phyloP scores from a whole-genome alignment of 495 filamentous ascomycete genomes.

The Aspergillus coremiiformis region DNA sequence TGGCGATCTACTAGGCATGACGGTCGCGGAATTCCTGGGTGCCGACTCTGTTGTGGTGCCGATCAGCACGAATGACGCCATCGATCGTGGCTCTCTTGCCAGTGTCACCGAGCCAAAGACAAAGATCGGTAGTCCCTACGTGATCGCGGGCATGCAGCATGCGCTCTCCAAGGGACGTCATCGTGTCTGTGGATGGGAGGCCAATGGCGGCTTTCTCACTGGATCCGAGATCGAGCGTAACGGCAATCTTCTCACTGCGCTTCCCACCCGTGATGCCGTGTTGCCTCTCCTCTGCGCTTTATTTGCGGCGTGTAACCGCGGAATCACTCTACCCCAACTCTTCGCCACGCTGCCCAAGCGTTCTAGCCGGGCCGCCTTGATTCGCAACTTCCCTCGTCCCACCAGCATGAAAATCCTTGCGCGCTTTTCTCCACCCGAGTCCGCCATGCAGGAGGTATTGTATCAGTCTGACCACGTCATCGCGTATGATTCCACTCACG shows the following conservation, averaged over 20 bases:
- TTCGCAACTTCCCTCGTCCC: slow-evolving; percentile 23
- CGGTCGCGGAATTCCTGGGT: slow-evolving; percentile 17
- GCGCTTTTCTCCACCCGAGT: slow-evolving; percentile 14
- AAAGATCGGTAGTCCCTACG: slow-evolving; percentile 24
- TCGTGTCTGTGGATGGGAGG: slow-evolving; percentile 22
- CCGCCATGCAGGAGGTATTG: slow-evolving; percentile 7
- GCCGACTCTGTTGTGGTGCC: slow-evolving; percentile 23
- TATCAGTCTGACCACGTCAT: background rate
- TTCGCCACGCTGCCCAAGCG: slow-evolving; percentile 16
- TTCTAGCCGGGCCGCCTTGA: slow-evolving; percentile 16
- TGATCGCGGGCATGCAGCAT: slow-evolving; percentile 23
- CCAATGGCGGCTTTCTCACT: slow-evolving; percentile 25
- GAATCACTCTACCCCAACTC: slow-evolving; percentile 10
- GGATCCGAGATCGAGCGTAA: slow-evolving; percentile 20
- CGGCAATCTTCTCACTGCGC: slow-evolving; percentile 15
- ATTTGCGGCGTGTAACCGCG: slow-evolving; percentile 9
- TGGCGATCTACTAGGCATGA: slow-evolving; percentile 22
- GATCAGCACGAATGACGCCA: slow-evolving; percentile 24
- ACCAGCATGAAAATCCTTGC: slow-evolving; percentile 21
- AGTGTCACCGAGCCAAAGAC: slow-evolving; percentile 16
- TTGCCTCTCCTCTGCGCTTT: slow-evolving; percentile 17
- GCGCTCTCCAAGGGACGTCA: slow-evolving; percentile 13
- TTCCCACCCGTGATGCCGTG: slow-evolving; percentile 23
- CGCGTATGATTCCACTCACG: background rate
- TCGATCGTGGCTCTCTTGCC: slow-evolving; percentile 17